Percentiles rank a stretch among this genome's conserved stretches.
phyloP scores from a whole-genome alignment of 2,329 filamentous ascomycete genomes.

The Stagonosporopsis rhizophila region DNA sequence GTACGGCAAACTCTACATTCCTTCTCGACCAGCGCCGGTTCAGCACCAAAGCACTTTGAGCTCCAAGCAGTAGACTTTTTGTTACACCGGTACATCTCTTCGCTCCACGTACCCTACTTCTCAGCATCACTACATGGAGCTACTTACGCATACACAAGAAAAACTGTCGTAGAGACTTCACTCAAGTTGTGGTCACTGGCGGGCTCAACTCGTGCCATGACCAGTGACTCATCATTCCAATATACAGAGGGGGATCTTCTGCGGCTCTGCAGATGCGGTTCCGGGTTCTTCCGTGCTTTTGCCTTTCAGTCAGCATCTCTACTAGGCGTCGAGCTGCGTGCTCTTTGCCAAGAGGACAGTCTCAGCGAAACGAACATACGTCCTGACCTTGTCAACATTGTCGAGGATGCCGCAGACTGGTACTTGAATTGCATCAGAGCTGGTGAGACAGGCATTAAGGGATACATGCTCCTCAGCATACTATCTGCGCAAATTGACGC shows the following conservation, averaged over 20 bases:
- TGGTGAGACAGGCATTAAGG: constrained; percentile 43
- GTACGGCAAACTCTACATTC: constrained; percentile 28
- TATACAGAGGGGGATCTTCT: constrained; percentile 22
- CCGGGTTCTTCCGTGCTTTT: constrained; percentile 35
- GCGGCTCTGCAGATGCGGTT: constrained; percentile 31
- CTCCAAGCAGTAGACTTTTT: constrained; percentile 35
- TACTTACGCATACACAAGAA: constrained; percentile 37
- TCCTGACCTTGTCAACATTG: constrained; percentile 27
- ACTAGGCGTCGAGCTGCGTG: constrained; percentile 32
- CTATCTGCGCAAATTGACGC: constrained; percentile 33
- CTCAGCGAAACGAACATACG: constrained; percentile 26
- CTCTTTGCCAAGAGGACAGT: constrained; percentile 37
- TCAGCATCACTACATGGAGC: constrained; percentile 28
- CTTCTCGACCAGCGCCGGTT: neutral
- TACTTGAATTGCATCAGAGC: constrained; percentile 31
- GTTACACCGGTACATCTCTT: constrained; percentile 37
- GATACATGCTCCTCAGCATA: constrained; percentile 33
- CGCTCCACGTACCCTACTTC: constrained; percentile 38
- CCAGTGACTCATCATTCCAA: constrained; percentile 1
- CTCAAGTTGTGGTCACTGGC: constrained; percentile 37
- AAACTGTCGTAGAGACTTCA: constrained; percentile 35
- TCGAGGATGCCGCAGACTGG: constrained; percentile 33
- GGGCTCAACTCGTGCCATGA: constrained; percentile 7
- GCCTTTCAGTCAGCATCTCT: constrained; percentile 32
- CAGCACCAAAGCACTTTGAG: constrained; percentile 20